A percentile compares a stretch with the other conserved stretches of the same genome.
Conservation (phyloP, 1,139 yeast species). For the Hyphopichia khmerensis region DNA sequence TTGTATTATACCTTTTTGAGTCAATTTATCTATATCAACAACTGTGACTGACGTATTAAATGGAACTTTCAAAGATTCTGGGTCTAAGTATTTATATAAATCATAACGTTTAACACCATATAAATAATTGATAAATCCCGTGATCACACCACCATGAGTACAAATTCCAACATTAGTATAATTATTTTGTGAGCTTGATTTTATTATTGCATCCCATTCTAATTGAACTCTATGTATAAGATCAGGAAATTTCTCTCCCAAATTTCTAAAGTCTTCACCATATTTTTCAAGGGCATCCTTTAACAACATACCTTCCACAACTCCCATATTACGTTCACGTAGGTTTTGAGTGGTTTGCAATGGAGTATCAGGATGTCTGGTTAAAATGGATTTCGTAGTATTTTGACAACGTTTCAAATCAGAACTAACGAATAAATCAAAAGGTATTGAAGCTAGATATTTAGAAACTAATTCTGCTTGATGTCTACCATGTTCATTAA, state of each 20-base stretch:
- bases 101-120: slow-evolving; percentile 34
- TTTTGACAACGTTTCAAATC: slow-evolving; percentile 62
- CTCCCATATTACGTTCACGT: slow-evolving; percentile 83
- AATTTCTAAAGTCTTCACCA: slow-evolving; percentile 36
- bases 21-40: slow-evolving; percentile 48
- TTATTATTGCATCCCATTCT: slow-evolving; percentile 48
- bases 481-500: slow-evolving; percentile 56
- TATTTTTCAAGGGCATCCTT: slow-evolving; percentile 57
- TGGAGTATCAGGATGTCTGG: slow-evolving; percentile 21
- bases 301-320: slow-evolving; percentile 67
- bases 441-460: slow-evolving; percentile 31
- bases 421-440: slow-evolving; percentile 57
- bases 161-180: slow-evolving; percentile 58
- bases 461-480: slow-evolving; percentile 57
- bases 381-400: slow-evolving; percentile 44
- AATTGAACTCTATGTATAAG: slow-evolving; percentile 50
- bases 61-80: slow-evolving; percentile 55
- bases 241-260: slow-evolving; percentile 53
- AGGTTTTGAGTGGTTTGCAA: slow-evolving; percentile 36
- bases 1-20: slow-evolving; percentile 42
- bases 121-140: slow-evolving; percentile 53
- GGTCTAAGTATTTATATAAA: slow-evolving; percentile 35
- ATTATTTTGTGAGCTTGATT: slow-evolving; percentile 29
- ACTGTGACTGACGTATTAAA: slow-evolving; percentile 73
- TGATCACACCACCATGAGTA: slow-evolving; percentile 86